A percentile compares a stretch with the other conserved stretches of the same genome.
Evolutionary conservation across 352 stramenopile genomes (phyloP).

Genomic region (Phytophthora hybrid): DNA sequence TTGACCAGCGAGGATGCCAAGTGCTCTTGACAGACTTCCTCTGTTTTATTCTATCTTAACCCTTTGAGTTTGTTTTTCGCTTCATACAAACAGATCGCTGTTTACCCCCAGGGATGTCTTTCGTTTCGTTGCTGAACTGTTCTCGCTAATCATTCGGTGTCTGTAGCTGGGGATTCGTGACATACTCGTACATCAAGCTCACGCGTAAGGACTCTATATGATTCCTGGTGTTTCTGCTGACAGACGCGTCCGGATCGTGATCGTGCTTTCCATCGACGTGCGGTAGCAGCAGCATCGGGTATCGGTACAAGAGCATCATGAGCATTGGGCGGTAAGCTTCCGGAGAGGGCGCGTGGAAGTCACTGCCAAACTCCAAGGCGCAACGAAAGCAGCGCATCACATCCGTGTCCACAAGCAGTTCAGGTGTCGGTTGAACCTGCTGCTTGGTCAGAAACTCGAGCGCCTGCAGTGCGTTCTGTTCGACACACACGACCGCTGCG

Average conservation of each 20-base stretch:
- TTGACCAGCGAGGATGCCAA: slow-evolving; percentile 14
- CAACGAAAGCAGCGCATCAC: slow-evolving; percentile 46
- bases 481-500: slow-evolving; percentile 48
- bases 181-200: slow-evolving; percentile 67
- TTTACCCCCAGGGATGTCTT: slow-evolving; percentile 5
- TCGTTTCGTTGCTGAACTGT: slow-evolving; percentile 1
- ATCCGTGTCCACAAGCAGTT: slow-evolving; percentile 50
- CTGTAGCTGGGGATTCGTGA: slow-evolving; percentile 36
- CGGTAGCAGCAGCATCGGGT: slow-evolving; percentile 37
- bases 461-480: slow-evolving; percentile 48
- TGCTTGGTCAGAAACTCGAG: slow-evolving; percentile 42
- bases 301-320: slow-evolving; percentile 44
- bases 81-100: slow-evolving; percentile 15
- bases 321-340: slow-evolving; percentile 51
- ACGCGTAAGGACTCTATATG: slow-evolving; percentile 50
- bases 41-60: slow-evolving; percentile 44
- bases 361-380: slow-evolving; percentile 43
- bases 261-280: slow-evolving; percentile 24
- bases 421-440: slow-evolving; percentile 1
- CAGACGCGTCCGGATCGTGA: not conserved
- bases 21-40: not conserved
- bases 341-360: slow-evolving; percentile 39
- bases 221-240: slow-evolving; percentile 7
- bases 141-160: slow-evolving; percentile 6
- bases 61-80: slow-evolving; percentile 8